These are phyloP conservation scores for Diddensiella santjacobensis DNA, from an alignment of 805 yeast species.

Conservation along the genomic window DNA sequence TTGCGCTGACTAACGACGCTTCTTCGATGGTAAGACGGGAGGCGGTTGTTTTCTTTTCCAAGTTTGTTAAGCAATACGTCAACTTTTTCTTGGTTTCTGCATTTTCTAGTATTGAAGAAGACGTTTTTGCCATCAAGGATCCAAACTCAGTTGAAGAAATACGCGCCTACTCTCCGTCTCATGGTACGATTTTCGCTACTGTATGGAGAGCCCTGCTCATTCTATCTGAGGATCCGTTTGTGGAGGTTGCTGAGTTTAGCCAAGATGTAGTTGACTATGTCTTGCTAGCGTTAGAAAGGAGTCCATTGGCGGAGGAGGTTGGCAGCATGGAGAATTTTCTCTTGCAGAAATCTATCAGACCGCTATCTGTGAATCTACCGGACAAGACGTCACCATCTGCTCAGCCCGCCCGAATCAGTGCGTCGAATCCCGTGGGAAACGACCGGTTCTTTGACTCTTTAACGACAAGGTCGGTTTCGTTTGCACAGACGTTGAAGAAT, in stretches of 20 bases:
- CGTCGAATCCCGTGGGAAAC: background rate
- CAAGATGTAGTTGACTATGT: conserved; percentile 72
- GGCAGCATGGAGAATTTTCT: conserved; percentile 35
- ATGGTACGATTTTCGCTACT: conserved; percentile 80
- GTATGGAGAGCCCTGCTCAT: conserved; percentile 83
- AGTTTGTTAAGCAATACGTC: conserved; percentile 63
- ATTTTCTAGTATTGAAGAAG: conserved; percentile 78
- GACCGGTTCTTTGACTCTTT: conserved; percentile 16
- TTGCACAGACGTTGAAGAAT: conserved; percentile 21
- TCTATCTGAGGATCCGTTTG: conserved; percentile 81
- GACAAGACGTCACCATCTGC: background rate
- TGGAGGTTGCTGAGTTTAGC: conserved; percentile 71
- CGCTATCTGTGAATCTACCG: background rate
- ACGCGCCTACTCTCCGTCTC: conserved; percentile 66
- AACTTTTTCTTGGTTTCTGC: conserved; percentile 83
- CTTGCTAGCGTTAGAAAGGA: conserved; percentile 56
- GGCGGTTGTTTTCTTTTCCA: conserved; percentile 69
- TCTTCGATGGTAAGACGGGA: conserved; percentile 87
- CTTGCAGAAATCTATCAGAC: conserved; percentile 1
- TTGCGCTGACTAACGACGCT: conserved; percentile 76
- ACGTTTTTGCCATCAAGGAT: conserved; percentile 53
- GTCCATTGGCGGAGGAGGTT: conserved; percentile 63
- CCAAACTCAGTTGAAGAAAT: conserved; percentile 60
- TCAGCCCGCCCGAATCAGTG: background rate
- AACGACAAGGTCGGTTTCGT: conserved; percentile 28